Evolutionary conservation across 805 yeast genomes (phyloP).

Genomic region (Saccharomyces jurei): DNA sequence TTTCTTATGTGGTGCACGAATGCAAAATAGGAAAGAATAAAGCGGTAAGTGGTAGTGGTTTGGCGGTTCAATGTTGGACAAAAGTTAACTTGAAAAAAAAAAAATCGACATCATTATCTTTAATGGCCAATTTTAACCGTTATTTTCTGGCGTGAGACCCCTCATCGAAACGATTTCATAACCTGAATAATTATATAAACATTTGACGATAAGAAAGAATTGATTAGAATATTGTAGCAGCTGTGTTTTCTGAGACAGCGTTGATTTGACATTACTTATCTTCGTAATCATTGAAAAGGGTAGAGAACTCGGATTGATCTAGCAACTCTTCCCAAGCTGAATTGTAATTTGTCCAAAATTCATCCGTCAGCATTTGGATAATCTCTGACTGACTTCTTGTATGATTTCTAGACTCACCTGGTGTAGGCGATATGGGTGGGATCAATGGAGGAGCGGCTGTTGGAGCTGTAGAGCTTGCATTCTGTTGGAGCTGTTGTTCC

Average conservation of each 20-base stretch:
- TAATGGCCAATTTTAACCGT: too few relatives aligned
- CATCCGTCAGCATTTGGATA: conserved; percentile 15
- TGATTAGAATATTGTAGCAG: neutral
- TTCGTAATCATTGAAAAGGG: neutral
- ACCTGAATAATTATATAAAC: too few relatives aligned
- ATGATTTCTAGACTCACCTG: neutral
- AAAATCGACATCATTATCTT: too few relatives aligned
- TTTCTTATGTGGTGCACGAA: too few relatives aligned
- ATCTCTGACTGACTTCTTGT: conserved; percentile 1
- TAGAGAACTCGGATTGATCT: conserved; percentile 2
- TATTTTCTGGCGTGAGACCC: too few relatives aligned
- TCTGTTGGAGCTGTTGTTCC: neutral
- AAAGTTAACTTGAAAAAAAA: too few relatives aligned
- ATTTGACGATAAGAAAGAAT: too few relatives aligned
- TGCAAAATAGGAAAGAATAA: too few relatives aligned
- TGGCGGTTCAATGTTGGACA: too few relatives aligned
- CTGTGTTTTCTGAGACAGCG: neutral
- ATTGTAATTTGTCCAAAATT: conserved; percentile 21
- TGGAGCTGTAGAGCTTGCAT: neutral
- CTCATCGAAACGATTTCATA: too few relatives aligned
- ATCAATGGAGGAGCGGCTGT: neutral
- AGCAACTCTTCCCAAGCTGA: conserved; percentile 16
- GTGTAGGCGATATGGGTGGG: neutral
- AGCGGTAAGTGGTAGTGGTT: too few relatives aligned
- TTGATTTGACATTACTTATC: neutral